A percentile compares a stretch with the other conserved stretches of the same genome.
Conservation (phyloP, 345 rosid genomes). For the Geranium rotundifolium region DNA sequence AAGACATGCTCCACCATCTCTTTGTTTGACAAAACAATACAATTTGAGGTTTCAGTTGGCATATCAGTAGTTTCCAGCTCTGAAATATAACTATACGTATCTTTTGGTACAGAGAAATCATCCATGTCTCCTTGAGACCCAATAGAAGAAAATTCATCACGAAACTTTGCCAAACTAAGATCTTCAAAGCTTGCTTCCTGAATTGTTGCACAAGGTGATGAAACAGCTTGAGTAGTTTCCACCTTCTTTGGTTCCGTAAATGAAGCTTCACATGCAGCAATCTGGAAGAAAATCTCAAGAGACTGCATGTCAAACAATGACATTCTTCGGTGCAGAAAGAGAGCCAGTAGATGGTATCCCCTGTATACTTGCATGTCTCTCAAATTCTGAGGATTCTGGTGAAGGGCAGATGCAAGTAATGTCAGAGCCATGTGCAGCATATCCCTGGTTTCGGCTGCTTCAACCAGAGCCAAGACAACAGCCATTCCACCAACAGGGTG, state of each 20-base stretch:
- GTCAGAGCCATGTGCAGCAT: constrained; percentile 97
- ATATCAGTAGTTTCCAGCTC: constrained; percentile 83
- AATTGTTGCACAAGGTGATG: constrained; percentile 39
- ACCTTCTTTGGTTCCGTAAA: constrained; percentile 85
- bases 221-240: constrained; percentile 27
- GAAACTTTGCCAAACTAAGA: constrained; percentile 63
- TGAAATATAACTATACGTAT: constrained; percentile 83
- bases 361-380: constrained; percentile 90
- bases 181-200: constrained; percentile 73
- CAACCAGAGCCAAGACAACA: constrained; percentile 83
- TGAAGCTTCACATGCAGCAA: constrained; percentile 99
- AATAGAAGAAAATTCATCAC: constrained; percentile 70
- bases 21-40: constrained; percentile 88
- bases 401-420: constrained; percentile 85
- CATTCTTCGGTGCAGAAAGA: constrained; percentile 86
- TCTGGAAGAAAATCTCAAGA: constrained; percentile 90
- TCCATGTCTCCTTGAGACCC: constrained; percentile 96
- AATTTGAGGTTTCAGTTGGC: constrained; percentile 81
- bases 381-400: constrained; percentile 91
- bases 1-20: constrained; percentile 99
- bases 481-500: constrained; percentile 86
- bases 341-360: constrained; percentile 95
- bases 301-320: constrained; percentile 87
- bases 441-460: constrained; percentile 85
- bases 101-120: constrained; percentile 82